Evolutionary conservation across 2,329 filamentous ascomycete genomes (phyloP).

Genomic region (Helicocarpus griseus): DNA sequence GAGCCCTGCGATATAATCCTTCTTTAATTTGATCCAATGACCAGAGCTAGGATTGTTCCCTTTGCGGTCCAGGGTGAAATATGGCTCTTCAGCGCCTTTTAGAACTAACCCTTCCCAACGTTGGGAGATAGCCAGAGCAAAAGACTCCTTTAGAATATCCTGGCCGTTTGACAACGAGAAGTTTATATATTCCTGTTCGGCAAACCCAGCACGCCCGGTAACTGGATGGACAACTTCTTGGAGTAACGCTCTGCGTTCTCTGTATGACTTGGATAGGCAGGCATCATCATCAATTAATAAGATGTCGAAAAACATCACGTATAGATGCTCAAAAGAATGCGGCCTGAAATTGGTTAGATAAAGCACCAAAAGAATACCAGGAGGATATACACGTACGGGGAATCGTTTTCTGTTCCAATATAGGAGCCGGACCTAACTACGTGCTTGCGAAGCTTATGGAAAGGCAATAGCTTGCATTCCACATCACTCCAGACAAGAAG

Average conservation of each 20-base stretch:
- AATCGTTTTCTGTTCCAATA: slow-evolving; percentile 60
- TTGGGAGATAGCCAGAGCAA: slow-evolving; percentile 56
- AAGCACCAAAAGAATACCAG: background rate
- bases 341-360: slow-evolving; percentile 24
- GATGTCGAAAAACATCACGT: slow-evolving; percentile 54
- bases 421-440: slow-evolving; percentile 62
- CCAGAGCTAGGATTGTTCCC: slow-evolving; percentile 19
- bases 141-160: slow-evolving; percentile 50
- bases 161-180: slow-evolving; percentile 48
- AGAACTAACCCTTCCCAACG: slow-evolving; percentile 71
- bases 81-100: slow-evolving; percentile 66
- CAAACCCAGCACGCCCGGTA: slow-evolving; percentile 56
- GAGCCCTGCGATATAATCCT: slow-evolving; percentile 68
- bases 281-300: slow-evolving; percentile 47
- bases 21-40: slow-evolving; percentile 74
- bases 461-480: slow-evolving; percentile 57
- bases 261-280: slow-evolving; percentile 38
- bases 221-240: slow-evolving; percentile 45
- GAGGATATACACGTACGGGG: slow-evolving; percentile 41
- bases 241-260: slow-evolving; percentile 42
- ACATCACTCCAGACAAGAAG: slow-evolving; percentile 66
- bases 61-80: slow-evolving; percentile 50
- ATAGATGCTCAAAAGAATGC: slow-evolving; percentile 47
- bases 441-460: slow-evolving; percentile 75
- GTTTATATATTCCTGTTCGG: slow-evolving; percentile 57